Evolutionary conservation across 1,284 basidiomycete species (phyloP).

Genomic region (Tilletiopsis washingtonensis): DNA sequence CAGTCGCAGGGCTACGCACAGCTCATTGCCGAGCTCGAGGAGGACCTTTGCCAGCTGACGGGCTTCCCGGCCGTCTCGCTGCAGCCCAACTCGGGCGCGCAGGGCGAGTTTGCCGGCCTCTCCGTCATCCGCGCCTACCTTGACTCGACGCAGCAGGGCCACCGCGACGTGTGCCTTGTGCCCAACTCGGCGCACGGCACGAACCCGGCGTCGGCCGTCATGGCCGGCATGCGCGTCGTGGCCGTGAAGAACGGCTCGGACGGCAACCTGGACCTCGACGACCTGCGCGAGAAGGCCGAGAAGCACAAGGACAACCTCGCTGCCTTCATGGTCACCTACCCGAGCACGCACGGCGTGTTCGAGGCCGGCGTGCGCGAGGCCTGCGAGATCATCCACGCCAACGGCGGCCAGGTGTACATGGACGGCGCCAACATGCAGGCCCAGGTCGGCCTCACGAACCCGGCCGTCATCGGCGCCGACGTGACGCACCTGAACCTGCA

Average conservation of each 20-base stretch:
- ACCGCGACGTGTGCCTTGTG: constrained; percentile 87
- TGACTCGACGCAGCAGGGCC: constrained; percentile 71
- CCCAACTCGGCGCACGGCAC: constrained; percentile 94
- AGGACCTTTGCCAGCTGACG: constrained; percentile 84
- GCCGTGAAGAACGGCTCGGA: constrained; percentile 79
- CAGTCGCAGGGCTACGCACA: constrained; percentile 81
- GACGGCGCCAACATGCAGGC: constrained; percentile 93
- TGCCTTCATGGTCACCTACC: constrained; percentile 77
- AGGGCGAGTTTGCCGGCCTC: constrained; percentile 88
- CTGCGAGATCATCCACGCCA: constrained; percentile 84
- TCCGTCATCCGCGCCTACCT: constrained; percentile 91
- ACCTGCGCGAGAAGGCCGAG: constrained; percentile 77
- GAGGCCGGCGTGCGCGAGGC: constrained; percentile 86
- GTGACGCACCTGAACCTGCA: constrained; percentile 97
- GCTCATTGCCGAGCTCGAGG: constrained; percentile 81
- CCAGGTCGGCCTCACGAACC: constrained; percentile 87
- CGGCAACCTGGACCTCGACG: constrained; percentile 79
- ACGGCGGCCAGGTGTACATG: constrained; percentile 94
- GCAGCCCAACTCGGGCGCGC: constrained; percentile 95
- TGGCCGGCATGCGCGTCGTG: constrained; percentile 95
- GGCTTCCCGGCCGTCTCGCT: constrained; percentile 90
- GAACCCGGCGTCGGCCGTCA: constrained; percentile 65
- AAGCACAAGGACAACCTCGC: constrained; percentile 85
- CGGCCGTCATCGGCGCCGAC: constrained; percentile 91
- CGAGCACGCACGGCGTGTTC: constrained; percentile 91